These are phyloP conservation scores for Saccharomyces hybrid DNA, from an alignment of 1,139 yeast genomes.

Conservation along the genomic window DNA sequence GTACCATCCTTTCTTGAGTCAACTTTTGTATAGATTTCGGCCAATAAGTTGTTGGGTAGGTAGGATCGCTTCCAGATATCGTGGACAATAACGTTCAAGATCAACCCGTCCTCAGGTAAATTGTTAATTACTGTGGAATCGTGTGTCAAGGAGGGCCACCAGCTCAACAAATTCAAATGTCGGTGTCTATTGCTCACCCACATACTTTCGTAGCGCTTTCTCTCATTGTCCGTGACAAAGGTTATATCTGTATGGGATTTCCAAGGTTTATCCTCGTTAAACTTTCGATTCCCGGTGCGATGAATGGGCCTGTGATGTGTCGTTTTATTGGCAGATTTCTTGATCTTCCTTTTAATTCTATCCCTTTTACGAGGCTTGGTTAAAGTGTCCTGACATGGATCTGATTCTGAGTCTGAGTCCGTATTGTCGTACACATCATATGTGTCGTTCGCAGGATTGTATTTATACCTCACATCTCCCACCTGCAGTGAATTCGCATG, in stretches of 20 bases:
- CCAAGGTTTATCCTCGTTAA: slow-evolving; percentile 93
- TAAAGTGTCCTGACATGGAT: background rate
- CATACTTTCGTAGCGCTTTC: slow-evolving; percentile 81
- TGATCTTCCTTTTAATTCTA: slow-evolving; percentile 3
- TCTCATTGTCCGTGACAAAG: slow-evolving; percentile 58
- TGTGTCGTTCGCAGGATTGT: slow-evolving; percentile 4
- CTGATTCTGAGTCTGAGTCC: background rate
- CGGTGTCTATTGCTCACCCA: slow-evolving; percentile 82
- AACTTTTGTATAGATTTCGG: slow-evolving; percentile 70
- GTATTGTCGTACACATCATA: background rate
- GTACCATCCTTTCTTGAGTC: slow-evolving; percentile 73
- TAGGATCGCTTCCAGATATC: slow-evolving; percentile 76
- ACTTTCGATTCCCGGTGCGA: slow-evolving; percentile 28
- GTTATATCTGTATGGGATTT: slow-evolving; percentile 67
- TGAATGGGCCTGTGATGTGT: slow-evolving; percentile 9
- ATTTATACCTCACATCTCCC: background rate
- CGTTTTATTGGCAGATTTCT: slow-evolving; percentile 3
- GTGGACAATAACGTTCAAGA: slow-evolving; percentile 50
- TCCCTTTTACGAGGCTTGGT: background rate
- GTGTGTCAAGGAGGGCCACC: slow-evolving; percentile 23
- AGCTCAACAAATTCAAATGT: slow-evolving; percentile 38
- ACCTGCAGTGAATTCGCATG: background rate
- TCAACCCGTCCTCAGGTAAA: slow-evolving; percentile 37
- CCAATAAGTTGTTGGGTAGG: slow-evolving; percentile 55
- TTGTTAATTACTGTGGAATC: slow-evolving; percentile 16